phyloP scores from a whole-genome alignment of 2,329 filamentous ascomycete species.

The Aspergillus sp. region DNA sequence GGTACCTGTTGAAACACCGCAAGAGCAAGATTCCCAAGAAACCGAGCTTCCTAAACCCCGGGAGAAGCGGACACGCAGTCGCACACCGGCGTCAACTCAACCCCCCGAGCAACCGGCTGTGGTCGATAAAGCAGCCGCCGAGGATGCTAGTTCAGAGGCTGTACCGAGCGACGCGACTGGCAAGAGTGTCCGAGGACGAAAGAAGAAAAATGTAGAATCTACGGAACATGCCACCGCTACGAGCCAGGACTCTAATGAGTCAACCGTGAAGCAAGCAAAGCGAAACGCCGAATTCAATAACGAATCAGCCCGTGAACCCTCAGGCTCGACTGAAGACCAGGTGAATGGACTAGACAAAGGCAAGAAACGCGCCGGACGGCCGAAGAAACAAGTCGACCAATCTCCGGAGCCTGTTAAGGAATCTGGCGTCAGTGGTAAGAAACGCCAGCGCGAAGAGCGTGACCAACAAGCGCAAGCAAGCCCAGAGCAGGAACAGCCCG shows the following conservation, averaged over 20 bases:
- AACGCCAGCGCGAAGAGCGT: neutral
- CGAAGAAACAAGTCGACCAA: conserved; percentile 3
- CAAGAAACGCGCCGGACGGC: conserved; percentile 19
- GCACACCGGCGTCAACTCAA: neutral
- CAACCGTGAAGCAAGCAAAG: neutral
- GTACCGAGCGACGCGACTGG: neutral
- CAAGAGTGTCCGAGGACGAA: conserved; percentile 11
- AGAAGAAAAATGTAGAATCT: conserved; percentile 7
- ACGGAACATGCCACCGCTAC: neutral
- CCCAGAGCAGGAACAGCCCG: neutral
- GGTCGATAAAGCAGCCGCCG: neutral
- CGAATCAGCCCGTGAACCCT: neutral
- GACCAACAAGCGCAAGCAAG: neutral
- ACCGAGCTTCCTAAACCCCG: neutral
- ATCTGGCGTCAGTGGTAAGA: neutral
- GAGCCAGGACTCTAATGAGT: neutral
- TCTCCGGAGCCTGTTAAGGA: conserved; percentile 1
- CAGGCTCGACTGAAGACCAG: neutral
- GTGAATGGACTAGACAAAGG: conserved; percentile 12
- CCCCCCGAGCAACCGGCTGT: neutral
- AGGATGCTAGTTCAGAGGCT: neutral
- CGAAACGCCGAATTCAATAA: neutral
- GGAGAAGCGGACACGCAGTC: conserved; percentile 8
- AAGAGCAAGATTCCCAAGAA: neutral
- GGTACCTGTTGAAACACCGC: neutral